Evolutionary conservation across 2,329 filamentous ascomycete species (phyloP).

Genomic region (Fusarium nurragi): DNA sequence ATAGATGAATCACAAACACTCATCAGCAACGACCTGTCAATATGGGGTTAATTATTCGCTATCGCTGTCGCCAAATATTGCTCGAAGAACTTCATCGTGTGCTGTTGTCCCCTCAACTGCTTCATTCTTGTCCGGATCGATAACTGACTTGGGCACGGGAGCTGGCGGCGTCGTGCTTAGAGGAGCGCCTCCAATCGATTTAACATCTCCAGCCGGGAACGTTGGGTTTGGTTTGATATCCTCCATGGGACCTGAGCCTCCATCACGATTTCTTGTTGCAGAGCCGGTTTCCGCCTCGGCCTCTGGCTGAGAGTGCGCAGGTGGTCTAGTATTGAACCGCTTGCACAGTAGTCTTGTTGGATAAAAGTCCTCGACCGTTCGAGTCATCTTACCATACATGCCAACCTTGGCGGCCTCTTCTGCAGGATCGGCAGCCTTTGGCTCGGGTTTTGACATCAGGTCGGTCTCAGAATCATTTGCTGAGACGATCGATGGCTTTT

Average conservation of each 20-base stretch:
- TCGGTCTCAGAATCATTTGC: conserved; percentile 33
- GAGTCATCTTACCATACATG: conserved; percentile 92
- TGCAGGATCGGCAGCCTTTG: conserved; percentile 70
- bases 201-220: conserved; percentile 8
- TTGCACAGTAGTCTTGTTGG: conserved; percentile 92
- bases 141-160: conserved; percentile 46
- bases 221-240: conserved; percentile 7
- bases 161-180: not conserved
- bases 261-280: conserved; percentile 23
- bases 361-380: conserved; percentile 75
- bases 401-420: conserved; percentile 87
- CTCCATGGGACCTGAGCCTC: conserved; percentile 24
- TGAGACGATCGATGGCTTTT: conserved; percentile 52
- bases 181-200: conserved; percentile 27
- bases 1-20: not conserved
- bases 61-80: conserved; percentile 92
- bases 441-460: conserved; percentile 46
- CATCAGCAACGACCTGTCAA: not conserved
- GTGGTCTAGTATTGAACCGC: conserved; percentile 86
- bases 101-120: conserved; percentile 75
- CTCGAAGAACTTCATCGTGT: conserved; percentile 83
- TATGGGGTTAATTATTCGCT: conserved; percentile 60
- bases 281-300: conserved; percentile 46
- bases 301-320: conserved; percentile 71
- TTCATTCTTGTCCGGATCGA: conserved; percentile 75